Conservation (phyloP, 768 basidiomycete genomes). For the Lactifluus echinatus region DNA sequence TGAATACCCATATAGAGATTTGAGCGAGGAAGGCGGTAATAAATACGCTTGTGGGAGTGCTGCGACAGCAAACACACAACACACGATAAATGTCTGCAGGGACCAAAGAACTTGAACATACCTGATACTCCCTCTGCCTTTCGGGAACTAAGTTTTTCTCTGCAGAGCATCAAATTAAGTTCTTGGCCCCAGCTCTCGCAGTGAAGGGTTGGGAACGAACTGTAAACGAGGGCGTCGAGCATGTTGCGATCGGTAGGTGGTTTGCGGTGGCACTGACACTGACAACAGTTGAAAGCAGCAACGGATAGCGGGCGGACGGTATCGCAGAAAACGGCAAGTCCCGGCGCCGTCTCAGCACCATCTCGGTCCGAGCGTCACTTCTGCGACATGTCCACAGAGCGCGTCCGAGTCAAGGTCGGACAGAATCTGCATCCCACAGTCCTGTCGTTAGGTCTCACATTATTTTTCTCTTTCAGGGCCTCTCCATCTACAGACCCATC, state of each 20-base stretch:
- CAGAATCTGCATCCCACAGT: too few relatives aligned
- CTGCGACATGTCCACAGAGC: conserved; percentile 43
- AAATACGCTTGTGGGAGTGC: conserved; percentile 42
- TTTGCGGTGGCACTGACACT: conserved; percentile 5
- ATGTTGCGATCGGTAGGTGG: conserved; percentile 21
- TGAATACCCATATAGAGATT: conserved; percentile 54
- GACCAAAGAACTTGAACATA: conserved; percentile 24
- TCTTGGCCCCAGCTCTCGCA: too few relatives aligned
- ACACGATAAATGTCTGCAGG: background rate
- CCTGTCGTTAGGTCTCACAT: too few relatives aligned
- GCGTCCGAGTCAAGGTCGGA: conserved; percentile 71
- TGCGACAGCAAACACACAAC: conserved; percentile 17
- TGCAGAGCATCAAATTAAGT: conserved; percentile 24
- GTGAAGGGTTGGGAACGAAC: conserved; percentile 33
- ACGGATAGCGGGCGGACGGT: background rate
- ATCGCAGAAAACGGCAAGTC: background rate
- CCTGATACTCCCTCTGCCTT: conserved; percentile 62
- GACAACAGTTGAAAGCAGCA: conserved; percentile 3
- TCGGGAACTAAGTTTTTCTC: conserved; percentile 59
- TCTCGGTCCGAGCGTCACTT: background rate
- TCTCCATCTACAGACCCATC: conserved; percentile 81
- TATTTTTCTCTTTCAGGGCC: conserved; percentile 51
- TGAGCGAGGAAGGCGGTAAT: conserved; percentile 53
- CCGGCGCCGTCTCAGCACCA: background rate
- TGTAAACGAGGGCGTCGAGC: conserved; percentile 56